Percentiles rank a stretch among this genome's conserved stretches.
These are phyloP conservation scores for Aaosphaeria arxii DNA, from an alignment of 2,329 filamentous ascomycete genomes.

Conservation along the genomic window DNA sequence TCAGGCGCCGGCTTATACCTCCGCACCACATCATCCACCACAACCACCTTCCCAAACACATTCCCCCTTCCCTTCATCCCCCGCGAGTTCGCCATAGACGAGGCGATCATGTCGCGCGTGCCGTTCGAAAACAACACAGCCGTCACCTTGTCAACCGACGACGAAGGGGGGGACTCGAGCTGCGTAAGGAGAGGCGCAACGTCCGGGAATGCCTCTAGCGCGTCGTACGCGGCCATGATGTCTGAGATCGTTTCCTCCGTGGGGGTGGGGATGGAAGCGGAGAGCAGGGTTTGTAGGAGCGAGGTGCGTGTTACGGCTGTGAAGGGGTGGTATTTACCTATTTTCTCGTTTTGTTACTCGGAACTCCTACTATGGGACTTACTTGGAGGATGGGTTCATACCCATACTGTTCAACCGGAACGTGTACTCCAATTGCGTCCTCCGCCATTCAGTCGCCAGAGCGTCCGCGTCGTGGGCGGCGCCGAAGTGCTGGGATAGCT, in stretches of 20 bases:
- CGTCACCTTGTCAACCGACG: slow-evolving; percentile 35
- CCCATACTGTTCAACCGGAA: slow-evolving; percentile 76
- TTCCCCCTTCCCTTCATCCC: slow-evolving; percentile 39
- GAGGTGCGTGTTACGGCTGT: slow-evolving; percentile 60
- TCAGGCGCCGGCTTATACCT: slow-evolving; percentile 65
- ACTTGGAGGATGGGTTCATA: slow-evolving; percentile 33
- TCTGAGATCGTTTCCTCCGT: slow-evolving; percentile 40
- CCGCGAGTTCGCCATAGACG: slow-evolving; percentile 57
- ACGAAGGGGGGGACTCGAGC: slow-evolving; percentile 12
- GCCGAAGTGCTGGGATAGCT: slow-evolving; percentile 58
- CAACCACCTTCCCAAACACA: slow-evolving; percentile 28
- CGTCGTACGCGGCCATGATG: slow-evolving; percentile 64
- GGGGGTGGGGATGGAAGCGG: slow-evolving; percentile 49
- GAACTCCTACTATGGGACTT: background rate
- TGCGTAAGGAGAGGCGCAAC: slow-evolving; percentile 52
- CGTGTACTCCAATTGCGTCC: slow-evolving; percentile 74
- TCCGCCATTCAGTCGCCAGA: slow-evolving; percentile 62
- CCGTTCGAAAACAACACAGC: slow-evolving; percentile 71
- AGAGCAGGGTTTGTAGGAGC: slow-evolving; percentile 62
- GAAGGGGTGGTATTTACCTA: slow-evolving; percentile 63
- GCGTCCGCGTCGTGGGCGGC: slow-evolving; percentile 48
- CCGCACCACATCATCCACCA: slow-evolving; percentile 59
- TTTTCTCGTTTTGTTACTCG: background rate
- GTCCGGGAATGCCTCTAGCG: slow-evolving; percentile 63
- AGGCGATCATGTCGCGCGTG: slow-evolving; percentile 59